Base-by-base conservation (phyloP, 225 moss, liverwort and hornwort genomes). In the Ulota crispa region DNA sequence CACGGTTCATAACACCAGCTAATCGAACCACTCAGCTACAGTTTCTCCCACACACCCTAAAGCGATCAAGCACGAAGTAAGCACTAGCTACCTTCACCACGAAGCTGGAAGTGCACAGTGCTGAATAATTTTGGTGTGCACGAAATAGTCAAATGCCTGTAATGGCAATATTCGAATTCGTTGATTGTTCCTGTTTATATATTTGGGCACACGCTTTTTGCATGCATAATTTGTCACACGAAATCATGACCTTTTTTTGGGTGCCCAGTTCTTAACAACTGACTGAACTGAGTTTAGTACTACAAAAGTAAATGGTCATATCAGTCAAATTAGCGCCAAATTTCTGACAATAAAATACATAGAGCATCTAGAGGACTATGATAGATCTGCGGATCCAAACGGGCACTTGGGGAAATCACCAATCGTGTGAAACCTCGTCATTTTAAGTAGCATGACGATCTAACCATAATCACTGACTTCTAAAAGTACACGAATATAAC, bases 21-120 rank as follows among this genome's bases (percentile, higher is more conserved):
- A 65, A 36, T 43, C 11, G 20, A 53, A 54, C 45, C 73, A 20
- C 34, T 4, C 56, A 65, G 56, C 57, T 56, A 56, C 34, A 43
- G 37, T 73, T 18, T 5, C 18, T 50, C 16, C 5, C 18, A 37
- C 27, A 43, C 55, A 32, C 34, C 9, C 62, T n/a, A 32, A 61
- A 61, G 36, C 36, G 63, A 45, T 71, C 45, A 45, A 70, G 74
- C 56, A 23, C 23, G 31, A 85, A 85, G 81, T 55, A 71, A 81
- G 11, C 56, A 24, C 5, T 30, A 56, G 4, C 65, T 77, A 55
- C 24, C 66, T 78, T 72, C 24, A 4, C 56, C 14, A 31, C 3
- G 55, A 83, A 73, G 83, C 55, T 83, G 6, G 52, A 77, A 53
- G 37, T 66, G 57, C 57, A 30, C 56, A 68, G 2, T 12, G 13